Base-by-base conservation (phyloP, 805 yeast species). In the Kodamaea jinghongensis region DNA sequence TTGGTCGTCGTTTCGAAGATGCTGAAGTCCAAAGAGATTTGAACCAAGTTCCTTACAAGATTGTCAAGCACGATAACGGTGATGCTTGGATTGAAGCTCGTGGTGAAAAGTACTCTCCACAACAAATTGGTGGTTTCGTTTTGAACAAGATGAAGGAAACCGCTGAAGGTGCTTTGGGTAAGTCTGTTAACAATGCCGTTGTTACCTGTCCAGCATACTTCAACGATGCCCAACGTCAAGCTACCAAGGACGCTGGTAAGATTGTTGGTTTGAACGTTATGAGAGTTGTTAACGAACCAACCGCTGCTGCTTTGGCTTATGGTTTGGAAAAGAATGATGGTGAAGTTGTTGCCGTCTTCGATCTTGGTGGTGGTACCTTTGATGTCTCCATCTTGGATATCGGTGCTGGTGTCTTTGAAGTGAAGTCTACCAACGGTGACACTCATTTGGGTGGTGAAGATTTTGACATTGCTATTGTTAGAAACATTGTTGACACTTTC, bases 291-390 rank as follows among this genome's bases (percentile, higher is more conserved):
- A 85, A 85, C 74, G 95, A 85, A 76, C 95, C 95, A 57, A 84
- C 93, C 49, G 93, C 93, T 48, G 93, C 96, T 49, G 96, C 96
- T 48, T 75, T 88, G 59, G 96, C 96, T 49, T 88, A 88, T 70
- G 96, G 96, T 73, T 75, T 88, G 59, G 96, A 88, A 73, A 79
- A 75, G 61, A 85, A 82, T 58, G 80, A 76, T 52, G 76, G 81
- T 60, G 83, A 81, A 71, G 84, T 85, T 47, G 95, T 89, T 56
- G 97, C 97, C 47, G 97, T 89, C 51, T 89, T 90, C 74, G 97
- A 89, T 73, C 78, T 89, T 61, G 97, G 97, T 81, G 97, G 97
- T 70, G 97, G 97, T 81, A 89, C 97, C 59, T 89, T 89, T 66
- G 97, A 89, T 84, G 84, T 89, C 70, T 89, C 97, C 56, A 86